Base-by-base conservation (phyloP, 2,329 filamentous ascomycete genomes). In the Raffaelea ambrosiae region DNA sequence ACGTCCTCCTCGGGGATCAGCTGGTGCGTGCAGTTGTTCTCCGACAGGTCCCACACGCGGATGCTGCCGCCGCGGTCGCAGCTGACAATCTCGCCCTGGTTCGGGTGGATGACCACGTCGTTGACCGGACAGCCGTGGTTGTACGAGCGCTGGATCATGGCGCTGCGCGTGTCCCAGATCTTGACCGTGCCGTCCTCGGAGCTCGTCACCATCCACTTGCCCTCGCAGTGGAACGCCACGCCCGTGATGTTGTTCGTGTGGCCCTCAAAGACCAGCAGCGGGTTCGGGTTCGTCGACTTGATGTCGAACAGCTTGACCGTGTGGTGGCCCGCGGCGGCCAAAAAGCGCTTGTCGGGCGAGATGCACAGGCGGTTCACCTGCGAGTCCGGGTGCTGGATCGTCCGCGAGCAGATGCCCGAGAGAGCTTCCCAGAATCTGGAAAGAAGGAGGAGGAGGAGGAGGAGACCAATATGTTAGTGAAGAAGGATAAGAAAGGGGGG, bases 151-250 rank as follows among this genome's bases (percentile, higher is more conserved):
- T 98, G 93, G 47, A 97, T 81, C 49, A 78, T 83, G 41, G 88
- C 91, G 13, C 78, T 86, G 42, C 90, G 75, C 5, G 89, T 95
- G 64, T 96, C 91, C 90, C 90, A 96, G 54, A 96, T 95, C 73
- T 95, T 95, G 61, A 96, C 90, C 1, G 88, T 95, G 58, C 90
- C 88, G 62, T 98, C 93, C 66, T 98, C 93, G 42, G 88, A 95
- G 65, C 86, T 94, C 10, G 93, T 98, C 18, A 97, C 93, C 87
- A 98, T 96, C 93, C 93, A 98, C 70, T 98, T 98, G 11, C 91
- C 90, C 66, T 98, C 93, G 64, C 91, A 97, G 66, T 98, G 93
- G 64, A 98, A 98, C 11, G 90, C 90, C 42, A 98, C 87, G 40
- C 93, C 93, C 0, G 93, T 98, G 62, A 98, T 84, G 61, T 98